Evolutionary conservation across 805 yeast genomes (phyloP), one percentile per base, ranked within the genome.

Genomic region (Wickerhamomyces tratensis): DNA sequence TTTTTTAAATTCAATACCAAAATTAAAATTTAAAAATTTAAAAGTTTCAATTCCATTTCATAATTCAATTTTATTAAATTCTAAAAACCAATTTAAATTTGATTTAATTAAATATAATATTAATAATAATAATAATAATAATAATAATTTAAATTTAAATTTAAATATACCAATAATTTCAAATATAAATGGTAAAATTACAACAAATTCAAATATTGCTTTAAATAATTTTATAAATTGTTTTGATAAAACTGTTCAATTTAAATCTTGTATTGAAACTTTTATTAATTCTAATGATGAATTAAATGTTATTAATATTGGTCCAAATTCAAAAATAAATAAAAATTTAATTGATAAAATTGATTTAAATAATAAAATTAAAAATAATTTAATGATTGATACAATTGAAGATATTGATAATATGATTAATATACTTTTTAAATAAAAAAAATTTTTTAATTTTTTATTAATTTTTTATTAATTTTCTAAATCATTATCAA

Each of bases 21-120:
- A 12, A 31, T 6, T 31, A 11, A 31, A 31, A 31, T 31, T 31
- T 13, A 3, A 7, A 31, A 31, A 31, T 36, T 48, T 72, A 34
- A 65, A 69, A 2, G 72, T 68, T 5, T 44, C 52, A 8, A 56
- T 71, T 2, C 77, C 78, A 13, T 72, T 72, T 52, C 78, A 72
- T 49, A 65, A 56, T 44, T 53, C 60, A 10, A 46, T 65, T 4
- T 52, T 77, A 9, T 42, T 47, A 34, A 45, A 46, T 13, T 47
- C 67, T 15, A 53, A 44, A 36, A 55, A 59, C 2, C 11, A 31
- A 8, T 12, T 31, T 39, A 46, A 51, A 33, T 49, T 63, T 5
- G 56, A 59, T 40, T 60, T 56, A 38, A 33, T 7, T 29, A 5
- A 15, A n/a, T 2, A 36, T 39, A 6, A 7, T n/a, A 35, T 7